phyloP scores from a whole-genome alignment of 352 stramenopile species.

The Globisporangium spinosum region DNA sequence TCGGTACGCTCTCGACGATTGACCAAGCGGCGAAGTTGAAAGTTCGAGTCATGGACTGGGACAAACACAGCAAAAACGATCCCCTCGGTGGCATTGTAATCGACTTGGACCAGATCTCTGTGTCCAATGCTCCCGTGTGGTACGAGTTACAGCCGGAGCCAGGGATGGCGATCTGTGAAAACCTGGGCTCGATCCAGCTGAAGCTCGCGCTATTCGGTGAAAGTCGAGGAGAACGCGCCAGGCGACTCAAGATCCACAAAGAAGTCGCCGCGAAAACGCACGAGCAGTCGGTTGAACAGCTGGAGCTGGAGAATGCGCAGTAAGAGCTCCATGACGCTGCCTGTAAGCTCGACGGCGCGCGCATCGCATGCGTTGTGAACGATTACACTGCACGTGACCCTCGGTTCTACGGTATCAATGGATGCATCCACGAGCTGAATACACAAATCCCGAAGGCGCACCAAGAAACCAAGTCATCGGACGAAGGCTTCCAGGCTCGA shows the following conservation, averaged over 20 bases:
- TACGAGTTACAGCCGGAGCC: conserved; percentile 42
- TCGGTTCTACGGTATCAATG: conserved; percentile 79
- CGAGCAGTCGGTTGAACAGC: conserved; percentile 55
- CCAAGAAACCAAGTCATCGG: conserved; percentile 42
- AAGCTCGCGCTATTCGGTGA: conserved; percentile 55
- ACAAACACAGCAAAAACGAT: conserved; percentile 52
- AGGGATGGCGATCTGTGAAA: conserved; percentile 39
- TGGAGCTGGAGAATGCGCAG: conserved; percentile 68
- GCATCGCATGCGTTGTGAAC: conserved; percentile 56
- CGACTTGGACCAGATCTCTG: conserved; percentile 46
- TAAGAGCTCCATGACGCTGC: conserved; percentile 54
- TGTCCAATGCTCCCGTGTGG: conserved; percentile 45
- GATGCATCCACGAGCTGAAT: conserved; percentile 70
- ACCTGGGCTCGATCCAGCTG: conserved; percentile 53
- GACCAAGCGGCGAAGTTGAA: conserved; percentile 51
- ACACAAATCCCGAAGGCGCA: conserved; percentile 55
- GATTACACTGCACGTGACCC: conserved; percentile 61
- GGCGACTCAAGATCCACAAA: conserved; percentile 51
- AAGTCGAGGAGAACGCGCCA: conserved; percentile 45
- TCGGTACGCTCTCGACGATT: conserved; percentile 56
- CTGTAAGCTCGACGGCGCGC: conserved; percentile 65
- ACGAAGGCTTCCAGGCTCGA: conserved; percentile 57
- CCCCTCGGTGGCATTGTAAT: conserved; percentile 46
- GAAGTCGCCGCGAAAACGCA: conserved; percentile 53
- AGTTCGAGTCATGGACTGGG: conserved; percentile 50